Evolutionary conservation across 2,329 filamentous ascomycete genomes (phyloP), one percentile per base, ranked within the genome.

Genomic region (Verticillium dahliae): DNA sequence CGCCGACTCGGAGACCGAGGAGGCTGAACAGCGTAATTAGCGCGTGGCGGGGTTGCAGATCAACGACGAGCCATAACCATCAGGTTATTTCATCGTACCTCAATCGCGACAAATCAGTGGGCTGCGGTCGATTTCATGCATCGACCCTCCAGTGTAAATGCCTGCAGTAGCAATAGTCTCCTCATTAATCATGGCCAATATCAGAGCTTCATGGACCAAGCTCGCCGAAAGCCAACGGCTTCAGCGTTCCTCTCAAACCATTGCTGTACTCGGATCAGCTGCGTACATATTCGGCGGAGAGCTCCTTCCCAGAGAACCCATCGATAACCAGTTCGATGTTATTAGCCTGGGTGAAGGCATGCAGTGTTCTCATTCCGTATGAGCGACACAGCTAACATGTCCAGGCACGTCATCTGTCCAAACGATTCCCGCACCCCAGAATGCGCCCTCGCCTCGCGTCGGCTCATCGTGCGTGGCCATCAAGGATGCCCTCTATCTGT

Each of bases 221-320:
- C 22, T 75, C 7, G 63, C 67, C 15, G 63, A 67, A 6, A 69
- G 62, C 31, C 59, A 64, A 7, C 69, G 73, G 6, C 76, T 84
- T 13, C 74, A 76, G 61, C 78, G 82, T 22, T 84, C 82, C 0
- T 84, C 82, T 2, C 81, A 84, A 35, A 71, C 72, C 1, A 61
- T 82, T 3, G 76, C 79, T 0, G 74, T 80, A 13, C 66, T 78
- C 9, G 71, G 72, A 4, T 66, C 71, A 2, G 70, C 69, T 6
- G 73, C 74, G 6, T 80, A 73, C 64, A 73, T 84, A 60, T 84
- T 83, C 60, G 81, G 82, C 27, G 81, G 82, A 56, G 82, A 85
- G 63, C 69, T 85, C 4, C 67, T 76, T 10, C 78, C 82, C 4
- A 72, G 81, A 33, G 69, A 83, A 66, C 82, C 82, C 3, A 73